phyloP scores from a whole-genome alignment of 192 early-diverging fungal species.

The Dissophora ornata region DNA sequence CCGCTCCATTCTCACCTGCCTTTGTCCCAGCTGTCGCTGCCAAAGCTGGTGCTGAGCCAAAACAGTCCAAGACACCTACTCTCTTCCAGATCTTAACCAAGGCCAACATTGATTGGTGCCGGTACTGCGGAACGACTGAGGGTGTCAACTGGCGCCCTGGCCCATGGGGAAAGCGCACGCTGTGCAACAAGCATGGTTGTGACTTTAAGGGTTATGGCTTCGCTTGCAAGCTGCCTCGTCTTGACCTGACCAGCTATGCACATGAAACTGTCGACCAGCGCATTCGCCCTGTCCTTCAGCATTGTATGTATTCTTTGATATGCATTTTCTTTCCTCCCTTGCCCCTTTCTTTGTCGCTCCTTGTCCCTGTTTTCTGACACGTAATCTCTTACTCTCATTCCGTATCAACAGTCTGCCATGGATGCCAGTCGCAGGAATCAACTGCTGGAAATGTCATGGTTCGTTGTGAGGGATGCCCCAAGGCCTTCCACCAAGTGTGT shows the following conservation, averaged over 20 bases:
- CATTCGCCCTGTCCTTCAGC: constrained; percentile 87
- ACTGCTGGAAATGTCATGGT: constrained; percentile 71
- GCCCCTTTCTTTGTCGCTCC: neutral
- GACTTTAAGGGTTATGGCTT: constrained; percentile 97
- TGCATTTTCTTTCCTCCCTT: neutral
- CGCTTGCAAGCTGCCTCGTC: constrained; percentile 85
- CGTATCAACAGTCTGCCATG: constrained; percentile 63
- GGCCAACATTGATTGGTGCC: constrained; percentile 84
- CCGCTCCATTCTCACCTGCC: constrained; percentile 12
- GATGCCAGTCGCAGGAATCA: constrained; percentile 78
- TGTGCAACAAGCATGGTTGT: constrained; percentile 97
- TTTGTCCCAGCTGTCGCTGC: neutral
- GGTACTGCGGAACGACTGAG: constrained; percentile 92
- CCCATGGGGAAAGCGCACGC: constrained; percentile 93
- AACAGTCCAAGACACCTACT: constrained; percentile 57
- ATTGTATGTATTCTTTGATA: constrained; percentile 61
- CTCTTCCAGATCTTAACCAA: constrained; percentile 73
- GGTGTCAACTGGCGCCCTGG: constrained; percentile 92
- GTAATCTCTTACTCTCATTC: no score
- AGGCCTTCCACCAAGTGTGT: constrained; percentile 84
- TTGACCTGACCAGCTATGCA: constrained; percentile 82
- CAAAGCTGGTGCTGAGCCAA: constrained; percentile 7
- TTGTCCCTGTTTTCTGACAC: no score
- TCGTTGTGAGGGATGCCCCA: constrained; percentile 87
- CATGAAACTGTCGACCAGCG: constrained; percentile 83